These are phyloP conservation scores for Aspergillus melleus DNA, from an alignment of 2,329 filamentous ascomycete species.

Conservation along the genomic window DNA sequence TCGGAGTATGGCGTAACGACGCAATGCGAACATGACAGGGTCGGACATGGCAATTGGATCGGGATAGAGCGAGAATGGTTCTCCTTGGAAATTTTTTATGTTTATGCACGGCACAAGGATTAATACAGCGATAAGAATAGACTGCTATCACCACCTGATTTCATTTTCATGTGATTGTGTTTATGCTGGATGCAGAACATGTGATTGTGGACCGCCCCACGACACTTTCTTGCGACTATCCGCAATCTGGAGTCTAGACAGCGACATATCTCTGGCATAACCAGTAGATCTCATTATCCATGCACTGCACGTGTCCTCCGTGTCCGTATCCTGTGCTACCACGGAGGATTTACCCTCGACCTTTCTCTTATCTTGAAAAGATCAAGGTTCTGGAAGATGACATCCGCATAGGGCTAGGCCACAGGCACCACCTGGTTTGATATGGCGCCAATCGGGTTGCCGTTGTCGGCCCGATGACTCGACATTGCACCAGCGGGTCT, in stretches of 20 bases:
- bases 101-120: background rate
- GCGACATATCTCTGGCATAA: too few species aligned
- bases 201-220: slow-evolving; percentile 6
- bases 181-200: background rate
- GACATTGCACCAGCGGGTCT: background rate
- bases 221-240: too few species aligned
- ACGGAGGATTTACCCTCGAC: too few species aligned
- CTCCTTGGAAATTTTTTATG: background rate
- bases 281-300: too few species aligned
- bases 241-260: too few species aligned
- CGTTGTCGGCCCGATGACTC: background rate
- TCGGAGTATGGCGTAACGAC: background rate
- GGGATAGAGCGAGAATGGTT: background rate
- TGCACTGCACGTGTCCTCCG: too few species aligned
- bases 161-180: slow-evolving; percentile 3
- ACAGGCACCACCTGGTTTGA: background rate
- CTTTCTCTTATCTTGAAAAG: too few species aligned
- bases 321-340: too few species aligned
- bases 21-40: background rate
- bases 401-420: too few species aligned
- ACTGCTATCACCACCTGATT: background rate
- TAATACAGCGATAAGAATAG: background rate
- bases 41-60: background rate
- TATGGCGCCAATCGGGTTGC: background rate
- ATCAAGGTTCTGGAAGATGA: too few species aligned